Conservation (phyloP, 495 filamentous ascomycete genomes). For the Penicillium tannophilum region DNA sequence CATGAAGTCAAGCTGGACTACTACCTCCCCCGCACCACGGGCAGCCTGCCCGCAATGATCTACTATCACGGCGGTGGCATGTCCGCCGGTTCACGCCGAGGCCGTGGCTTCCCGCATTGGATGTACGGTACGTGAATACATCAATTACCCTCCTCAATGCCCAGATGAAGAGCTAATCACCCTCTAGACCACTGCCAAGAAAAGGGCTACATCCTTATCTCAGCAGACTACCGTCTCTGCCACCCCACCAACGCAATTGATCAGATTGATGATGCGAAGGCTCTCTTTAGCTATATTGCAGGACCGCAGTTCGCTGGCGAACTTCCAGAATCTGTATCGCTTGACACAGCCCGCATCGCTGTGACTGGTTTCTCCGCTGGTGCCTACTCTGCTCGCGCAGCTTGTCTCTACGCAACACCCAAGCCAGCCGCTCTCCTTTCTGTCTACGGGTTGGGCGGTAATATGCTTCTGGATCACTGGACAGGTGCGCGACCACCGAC, state of each 20-base stretch:
- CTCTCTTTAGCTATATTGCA: constrained; percentile 27
- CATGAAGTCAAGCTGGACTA: constrained; percentile 39
- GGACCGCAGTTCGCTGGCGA: constrained; percentile 10
- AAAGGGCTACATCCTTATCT: constrained; percentile 30
- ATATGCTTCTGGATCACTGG: constrained; percentile 35
- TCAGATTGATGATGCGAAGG: constrained; percentile 31
- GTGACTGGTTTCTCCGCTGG: constrained; percentile 42
- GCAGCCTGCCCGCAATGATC: constrained; percentile 32
- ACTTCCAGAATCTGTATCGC: constrained; percentile 18
- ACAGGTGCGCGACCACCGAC: constrained; percentile 16
- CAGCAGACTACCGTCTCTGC: constrained; percentile 34
- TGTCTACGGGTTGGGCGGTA: constrained; percentile 34
- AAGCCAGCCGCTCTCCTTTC: constrained; percentile 34
- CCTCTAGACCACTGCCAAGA: constrained; percentile 26
- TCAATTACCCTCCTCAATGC: not conserved
- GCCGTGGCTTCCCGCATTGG: constrained; percentile 17
- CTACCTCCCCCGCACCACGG: constrained; percentile 21
- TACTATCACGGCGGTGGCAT: constrained; percentile 44
- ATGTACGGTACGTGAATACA: constrained; percentile 15
- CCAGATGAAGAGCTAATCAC: not conserved
- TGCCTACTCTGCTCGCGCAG: constrained; percentile 38
- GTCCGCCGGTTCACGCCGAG: constrained; percentile 35
- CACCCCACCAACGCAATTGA: constrained; percentile 28
- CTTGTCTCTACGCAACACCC: constrained; percentile 36
- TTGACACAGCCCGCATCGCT: constrained; percentile 31